Conservation (phyloP, 2,329 filamentous ascomycete genomes). For the Ascochyta rabiei region DNA sequence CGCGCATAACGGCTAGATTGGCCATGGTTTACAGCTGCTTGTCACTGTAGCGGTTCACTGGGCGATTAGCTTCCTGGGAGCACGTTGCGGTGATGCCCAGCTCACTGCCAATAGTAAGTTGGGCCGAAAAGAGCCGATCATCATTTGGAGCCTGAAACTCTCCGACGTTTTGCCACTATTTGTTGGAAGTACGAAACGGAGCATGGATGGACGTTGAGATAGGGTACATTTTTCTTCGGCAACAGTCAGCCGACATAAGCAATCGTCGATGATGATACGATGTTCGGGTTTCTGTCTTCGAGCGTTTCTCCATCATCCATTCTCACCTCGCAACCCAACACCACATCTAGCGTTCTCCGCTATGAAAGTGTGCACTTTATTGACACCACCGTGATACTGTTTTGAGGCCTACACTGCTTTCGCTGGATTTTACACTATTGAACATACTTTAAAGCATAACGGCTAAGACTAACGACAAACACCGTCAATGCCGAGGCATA, state of each 20-base stretch:
- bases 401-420: too few species aligned
- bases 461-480: neutral
- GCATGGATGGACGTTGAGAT: neutral
- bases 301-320: neutral
- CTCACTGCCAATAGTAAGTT: neutral
- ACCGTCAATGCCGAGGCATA: neutral
- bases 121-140: neutral
- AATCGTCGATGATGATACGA: neutral
- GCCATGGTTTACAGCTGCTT: too few species aligned
- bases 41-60: too few species aligned
- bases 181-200: too few species aligned
- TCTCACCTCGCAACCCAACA: neutral
- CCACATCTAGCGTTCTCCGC: neutral
- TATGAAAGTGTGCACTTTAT: neutral
- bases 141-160: neutral
- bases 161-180: too few species aligned
- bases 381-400: neutral
- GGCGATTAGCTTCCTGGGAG: neutral
- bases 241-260: neutral
- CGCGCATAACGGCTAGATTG: neutral
- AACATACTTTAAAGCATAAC: neutral
- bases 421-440: neutral
- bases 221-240: neutral
- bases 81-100: neutral
- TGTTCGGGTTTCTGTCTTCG: neutral